A percentile compares a stretch with the other conserved stretches of the same genome.
Conservation (phyloP, 306 rosid genomes). For the Fagus crenata region DNA sequence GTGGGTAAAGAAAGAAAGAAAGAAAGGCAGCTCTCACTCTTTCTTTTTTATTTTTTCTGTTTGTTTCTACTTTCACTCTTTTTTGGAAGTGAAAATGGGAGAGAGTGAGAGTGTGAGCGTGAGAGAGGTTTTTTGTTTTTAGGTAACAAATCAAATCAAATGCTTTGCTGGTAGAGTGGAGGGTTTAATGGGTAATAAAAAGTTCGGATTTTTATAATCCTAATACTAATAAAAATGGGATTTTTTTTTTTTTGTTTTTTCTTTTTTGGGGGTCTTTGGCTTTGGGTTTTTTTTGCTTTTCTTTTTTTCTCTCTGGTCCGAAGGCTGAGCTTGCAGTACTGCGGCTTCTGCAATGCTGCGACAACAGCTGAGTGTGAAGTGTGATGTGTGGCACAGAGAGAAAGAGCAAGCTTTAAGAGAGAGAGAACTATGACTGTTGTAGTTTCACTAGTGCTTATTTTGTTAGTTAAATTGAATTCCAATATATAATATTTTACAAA, state of each 20-base stretch:
- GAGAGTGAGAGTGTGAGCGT: too few species aligned
- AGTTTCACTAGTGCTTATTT: background rate
- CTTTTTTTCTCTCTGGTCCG: slow-evolving; percentile 30
- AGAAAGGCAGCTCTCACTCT: slow-evolving; percentile 41
- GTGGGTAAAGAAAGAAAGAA: slow-evolving; percentile 52
- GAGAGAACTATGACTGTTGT: slow-evolving; percentile 30
- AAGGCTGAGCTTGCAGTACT: slow-evolving; percentile 55
- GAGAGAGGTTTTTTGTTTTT: too few species aligned
- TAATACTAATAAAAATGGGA: slow-evolving; percentile 7
- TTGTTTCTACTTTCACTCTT: slow-evolving; percentile 5
- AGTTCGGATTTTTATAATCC: slow-evolving; percentile 6
- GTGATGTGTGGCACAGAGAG: slow-evolving; percentile 77
- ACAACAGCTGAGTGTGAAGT: slow-evolving; percentile 54
- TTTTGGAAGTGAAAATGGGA: background rate
- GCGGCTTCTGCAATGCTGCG: slow-evolving; percentile 73
- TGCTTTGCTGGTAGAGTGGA: slow-evolving; percentile 27
- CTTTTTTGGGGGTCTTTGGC: background rate
- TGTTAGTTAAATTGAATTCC: slow-evolving; percentile 39
- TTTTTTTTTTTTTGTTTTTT: slow-evolving; percentile 8
- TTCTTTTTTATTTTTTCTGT: slow-evolving; percentile 29
- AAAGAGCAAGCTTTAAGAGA: background rate
- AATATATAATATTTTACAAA: slow-evolving; percentile 45
- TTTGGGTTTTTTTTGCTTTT: background rate
- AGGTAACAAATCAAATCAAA: slow-evolving; percentile 22
- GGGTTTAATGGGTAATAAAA: slow-evolving; percentile 21